phyloP scores from a whole-genome alignment of 2,329 filamentous ascomycete species.

The Raffaelea ambrosiae region DNA sequence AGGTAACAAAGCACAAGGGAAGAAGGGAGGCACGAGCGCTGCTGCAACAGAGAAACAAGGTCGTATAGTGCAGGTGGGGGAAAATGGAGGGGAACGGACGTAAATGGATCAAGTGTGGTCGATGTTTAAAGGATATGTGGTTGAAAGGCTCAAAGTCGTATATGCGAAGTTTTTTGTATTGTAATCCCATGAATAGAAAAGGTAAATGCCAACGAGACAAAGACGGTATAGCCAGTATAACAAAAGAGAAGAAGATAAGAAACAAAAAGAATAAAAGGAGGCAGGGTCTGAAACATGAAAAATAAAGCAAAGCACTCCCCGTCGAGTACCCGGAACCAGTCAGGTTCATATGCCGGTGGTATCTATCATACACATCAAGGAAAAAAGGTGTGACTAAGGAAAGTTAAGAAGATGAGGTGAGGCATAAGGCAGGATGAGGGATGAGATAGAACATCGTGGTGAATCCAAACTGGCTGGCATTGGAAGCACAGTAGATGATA shows the following conservation, averaged over 20 bases:
- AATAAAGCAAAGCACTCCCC: not conserved
- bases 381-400: not conserved
- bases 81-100: too few relatives aligned
- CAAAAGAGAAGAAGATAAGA: not conserved
- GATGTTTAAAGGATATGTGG: too few relatives aligned
- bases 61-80: too few relatives aligned
- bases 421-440: not conserved
- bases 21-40: too few relatives aligned
- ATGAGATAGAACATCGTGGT: not conserved
- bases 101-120: too few relatives aligned
- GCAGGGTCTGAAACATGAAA: not conserved
- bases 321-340: conserved; percentile 12
- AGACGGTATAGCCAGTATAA: not conserved
- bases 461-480: not conserved
- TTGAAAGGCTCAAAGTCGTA: not conserved
- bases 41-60: too few relatives aligned
- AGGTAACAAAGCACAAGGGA: too few relatives aligned
- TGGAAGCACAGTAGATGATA: not conserved
- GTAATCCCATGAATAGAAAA: not conserved
- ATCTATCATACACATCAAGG: not conserved
- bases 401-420: too few relatives aligned
- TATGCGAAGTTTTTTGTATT: not conserved
- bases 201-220: not conserved
- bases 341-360: not conserved
- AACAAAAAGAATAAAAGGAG: conserved; percentile 1